Conservation (phyloP, 108 stramenopile genomes). For the Aurantiochytrium sp. region DNA sequence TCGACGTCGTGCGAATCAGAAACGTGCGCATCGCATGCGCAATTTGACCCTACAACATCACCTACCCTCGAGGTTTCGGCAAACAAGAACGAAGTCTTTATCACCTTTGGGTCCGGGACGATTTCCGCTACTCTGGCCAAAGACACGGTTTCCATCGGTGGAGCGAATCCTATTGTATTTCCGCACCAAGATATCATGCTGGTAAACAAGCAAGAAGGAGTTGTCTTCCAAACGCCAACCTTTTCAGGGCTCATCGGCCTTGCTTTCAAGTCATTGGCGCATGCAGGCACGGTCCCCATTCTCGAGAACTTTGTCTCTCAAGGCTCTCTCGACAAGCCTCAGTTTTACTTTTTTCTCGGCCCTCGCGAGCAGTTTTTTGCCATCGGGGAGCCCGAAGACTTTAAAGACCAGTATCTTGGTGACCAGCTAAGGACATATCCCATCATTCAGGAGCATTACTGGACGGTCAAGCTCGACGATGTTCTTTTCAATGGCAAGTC, state of each 20-base stretch:
- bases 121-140: background rate
- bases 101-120: background rate
- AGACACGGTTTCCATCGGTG: background rate
- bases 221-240: background rate
- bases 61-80: background rate
- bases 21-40: background rate
- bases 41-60: background rate
- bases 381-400: background rate
- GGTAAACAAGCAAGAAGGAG: background rate
- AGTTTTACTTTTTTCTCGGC: slow-evolving; percentile 13
- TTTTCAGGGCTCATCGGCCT: background rate
- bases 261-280: background rate
- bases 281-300: background rate
- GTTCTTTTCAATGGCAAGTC: background rate
- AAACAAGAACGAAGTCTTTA: background rate
- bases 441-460: background rate
- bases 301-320: background rate
- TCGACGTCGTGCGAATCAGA: background rate
- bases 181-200: background rate
- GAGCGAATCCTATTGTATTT: background rate
- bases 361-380: background rate
- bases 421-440: background rate
- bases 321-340: background rate
- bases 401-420: background rate
- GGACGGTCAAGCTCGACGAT: background rate